Evolutionary conservation across 257 asterid species (phyloP), one percentile per base, ranked within the genome.

Genomic region (Fraxinus cuspidata): DNA sequence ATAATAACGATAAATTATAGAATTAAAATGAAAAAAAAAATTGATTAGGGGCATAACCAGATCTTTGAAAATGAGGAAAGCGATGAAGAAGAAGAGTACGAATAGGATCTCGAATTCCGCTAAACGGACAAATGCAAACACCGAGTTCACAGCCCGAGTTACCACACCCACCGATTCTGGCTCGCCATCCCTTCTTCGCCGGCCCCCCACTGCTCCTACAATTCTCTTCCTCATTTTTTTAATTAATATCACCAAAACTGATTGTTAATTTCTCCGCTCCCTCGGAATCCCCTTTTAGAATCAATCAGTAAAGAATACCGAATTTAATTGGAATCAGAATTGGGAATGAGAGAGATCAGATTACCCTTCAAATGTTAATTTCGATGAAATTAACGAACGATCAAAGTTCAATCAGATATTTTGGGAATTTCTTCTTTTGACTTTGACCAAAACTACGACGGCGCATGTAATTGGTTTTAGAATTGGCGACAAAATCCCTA

Each of bases 41-140:
- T 19, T 27, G 25, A 19, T 0, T 10, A 6, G 1, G 1, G 18
- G 40, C 69, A 89, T 77, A 44, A 94, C 97, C 93, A 94, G 95
- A 89, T 94, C 97, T 83, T 94, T 94, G 85, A 94, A 94, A 83
- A 92, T 77, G 80, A 94, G 42, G 77, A 79, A 94, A 60, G 91
- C 90, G 53, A 86, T 44, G 87, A 94, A 68, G 88, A 94, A 83
- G 87, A 94, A 94, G 78, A 91, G 91, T 67, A 90, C 83, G 83
- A 94, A 92, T 73, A 94, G 94, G 86, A 94, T 94, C 93, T 94
- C 98, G 81, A 94, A 94, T 83, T 94, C 98, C 0, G 98, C 98
- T 51, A 89, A 85, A 2, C 91, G 87, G 71, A 89, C 91, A 75
- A 91, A 91, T 23, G 81, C 63, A 79, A 94, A 90, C 13, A 90